Evolutionary conservation across 805 yeast genomes (phyloP).

Genomic region (Candida sakaeoensis): DNA sequence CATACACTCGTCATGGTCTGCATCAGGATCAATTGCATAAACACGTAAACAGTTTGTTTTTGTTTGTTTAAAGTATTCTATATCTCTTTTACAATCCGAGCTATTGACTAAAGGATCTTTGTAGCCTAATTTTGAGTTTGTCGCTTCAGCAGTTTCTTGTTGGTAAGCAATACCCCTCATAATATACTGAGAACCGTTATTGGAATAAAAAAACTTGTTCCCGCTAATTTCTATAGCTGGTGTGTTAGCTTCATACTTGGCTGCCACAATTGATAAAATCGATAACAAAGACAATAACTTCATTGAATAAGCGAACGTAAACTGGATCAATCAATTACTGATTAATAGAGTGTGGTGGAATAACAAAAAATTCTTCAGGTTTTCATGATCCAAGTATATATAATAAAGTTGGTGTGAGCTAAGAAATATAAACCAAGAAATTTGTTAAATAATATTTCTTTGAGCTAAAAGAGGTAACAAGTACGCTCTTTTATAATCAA

Average conservation of each 20-base stretch:
- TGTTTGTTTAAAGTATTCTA: conserved; percentile 31
- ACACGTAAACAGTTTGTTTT: conserved; percentile 43
- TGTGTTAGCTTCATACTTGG: conserved; percentile 11
- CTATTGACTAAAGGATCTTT: conserved; percentile 41
- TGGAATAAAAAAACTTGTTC: conserved; percentile 38
- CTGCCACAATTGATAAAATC: conserved; percentile 9
- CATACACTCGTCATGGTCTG: conserved; percentile 42
- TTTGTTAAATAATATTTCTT: no score
- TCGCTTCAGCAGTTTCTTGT: conserved; percentile 31
- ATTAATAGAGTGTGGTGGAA: background rate
- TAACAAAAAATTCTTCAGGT: background rate
- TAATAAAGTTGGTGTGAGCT: background rate
- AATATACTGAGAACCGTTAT: conserved; percentile 43
- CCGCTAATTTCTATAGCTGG: conserved; percentile 41
- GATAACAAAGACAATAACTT: conserved; percentile 2
- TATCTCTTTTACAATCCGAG: conserved; percentile 41
- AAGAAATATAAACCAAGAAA: conserved; percentile 5
- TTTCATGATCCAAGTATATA: background rate
- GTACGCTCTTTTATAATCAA: no score
- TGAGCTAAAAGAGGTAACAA: no score
- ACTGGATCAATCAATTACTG: background rate
- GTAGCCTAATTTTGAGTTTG: conserved; percentile 17
- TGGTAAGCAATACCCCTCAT: conserved; percentile 45
- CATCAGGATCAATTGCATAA: conserved; percentile 37
- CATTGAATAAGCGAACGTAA: background rate